Conservation (phyloP, 2,329 filamentous ascomycete species). For the Lecanicillium sp. region DNA sequence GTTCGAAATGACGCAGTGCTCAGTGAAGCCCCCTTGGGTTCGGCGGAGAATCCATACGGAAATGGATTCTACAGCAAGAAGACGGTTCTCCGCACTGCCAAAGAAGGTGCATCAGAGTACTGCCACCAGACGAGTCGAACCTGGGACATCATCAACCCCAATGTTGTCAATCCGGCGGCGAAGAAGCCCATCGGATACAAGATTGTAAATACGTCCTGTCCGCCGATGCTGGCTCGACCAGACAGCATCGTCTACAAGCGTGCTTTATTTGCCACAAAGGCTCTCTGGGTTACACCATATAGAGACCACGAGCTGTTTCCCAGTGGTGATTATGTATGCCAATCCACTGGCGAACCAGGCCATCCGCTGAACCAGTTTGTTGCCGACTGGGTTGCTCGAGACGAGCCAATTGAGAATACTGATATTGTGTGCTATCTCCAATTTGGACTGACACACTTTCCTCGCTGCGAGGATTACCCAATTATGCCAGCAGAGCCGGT, state of each 20-base stretch:
- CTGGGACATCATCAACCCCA: conserved; percentile 39
- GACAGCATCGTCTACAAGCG: conserved; percentile 27
- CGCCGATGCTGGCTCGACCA: conserved; percentile 33
- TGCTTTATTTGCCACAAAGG: conserved; percentile 32
- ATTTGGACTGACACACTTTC: conserved; percentile 50
- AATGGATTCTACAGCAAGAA: conserved; percentile 55
- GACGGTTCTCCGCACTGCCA: conserved; percentile 15
- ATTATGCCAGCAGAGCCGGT: conserved; percentile 57
- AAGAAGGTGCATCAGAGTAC: conserved; percentile 14
- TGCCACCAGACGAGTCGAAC: conserved; percentile 21
- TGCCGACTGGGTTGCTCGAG: conserved; percentile 37
- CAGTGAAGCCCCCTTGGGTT: conserved; percentile 55
- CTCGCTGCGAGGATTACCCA: conserved; percentile 57
- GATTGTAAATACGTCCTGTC: conserved; percentile 37
- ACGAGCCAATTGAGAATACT: conserved; percentile 40
- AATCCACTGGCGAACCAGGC: conserved; percentile 31
- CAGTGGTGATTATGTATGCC: conserved; percentile 33
- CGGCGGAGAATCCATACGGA: conserved; percentile 61
- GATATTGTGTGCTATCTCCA: conserved; percentile 45
- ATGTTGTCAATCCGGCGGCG: conserved; percentile 28
- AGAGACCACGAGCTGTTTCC: conserved; percentile 33
- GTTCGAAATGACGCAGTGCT: conserved; percentile 62
- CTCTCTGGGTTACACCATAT: conserved; percentile 35
- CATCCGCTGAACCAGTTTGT: conserved; percentile 11
- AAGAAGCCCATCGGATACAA: conserved; percentile 37